Evolutionary conservation across 768 basidiomycete species (phyloP).

Genomic region (Collybia sp.): DNA sequence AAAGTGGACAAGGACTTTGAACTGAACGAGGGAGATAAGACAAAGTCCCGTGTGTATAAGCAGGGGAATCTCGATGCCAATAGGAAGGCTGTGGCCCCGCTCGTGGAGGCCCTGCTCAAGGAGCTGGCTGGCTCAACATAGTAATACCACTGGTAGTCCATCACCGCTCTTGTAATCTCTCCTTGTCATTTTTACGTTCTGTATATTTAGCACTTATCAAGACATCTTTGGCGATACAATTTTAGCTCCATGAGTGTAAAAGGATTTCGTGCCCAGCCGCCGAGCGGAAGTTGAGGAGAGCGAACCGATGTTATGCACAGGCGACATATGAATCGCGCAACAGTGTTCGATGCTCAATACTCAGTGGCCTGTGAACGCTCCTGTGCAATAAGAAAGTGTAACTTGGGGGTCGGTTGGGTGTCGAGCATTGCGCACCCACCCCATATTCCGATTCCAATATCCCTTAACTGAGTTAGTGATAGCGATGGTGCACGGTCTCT

Average conservation of each 20-base stretch:
- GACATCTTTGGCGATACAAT: not conserved
- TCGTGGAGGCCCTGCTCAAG: constrained; percentile 59
- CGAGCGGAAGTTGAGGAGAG: too few species aligned
- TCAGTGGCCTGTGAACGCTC: too few species aligned
- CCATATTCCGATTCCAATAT: too few species aligned
- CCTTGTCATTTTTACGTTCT: not conserved
- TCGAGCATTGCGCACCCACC: too few species aligned
- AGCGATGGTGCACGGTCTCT: too few species aligned
- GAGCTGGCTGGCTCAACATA: not conserved
- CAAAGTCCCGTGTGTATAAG: constrained; percentile 50
- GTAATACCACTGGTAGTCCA: not conserved
- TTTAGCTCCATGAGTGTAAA: not conserved
- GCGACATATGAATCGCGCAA: too few species aligned
- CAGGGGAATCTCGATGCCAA: constrained; percentile 62
- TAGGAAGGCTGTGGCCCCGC: constrained; percentile 63
- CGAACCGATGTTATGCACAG: too few species aligned
- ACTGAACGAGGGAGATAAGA: constrained; percentile 27
- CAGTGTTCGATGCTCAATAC: too few species aligned
- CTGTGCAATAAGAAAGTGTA: too few species aligned
- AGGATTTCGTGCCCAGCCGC: too few species aligned
- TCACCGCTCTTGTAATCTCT: not conserved
- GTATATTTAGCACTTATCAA: not conserved
- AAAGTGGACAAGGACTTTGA: constrained; percentile 40
- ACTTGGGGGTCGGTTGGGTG: too few species aligned
- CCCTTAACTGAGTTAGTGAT: too few species aligned